These are phyloP conservation scores for Globisporangium sylvaticum DNA, from an alignment of 352 stramenopile species.

Conservation along the genomic window DNA sequence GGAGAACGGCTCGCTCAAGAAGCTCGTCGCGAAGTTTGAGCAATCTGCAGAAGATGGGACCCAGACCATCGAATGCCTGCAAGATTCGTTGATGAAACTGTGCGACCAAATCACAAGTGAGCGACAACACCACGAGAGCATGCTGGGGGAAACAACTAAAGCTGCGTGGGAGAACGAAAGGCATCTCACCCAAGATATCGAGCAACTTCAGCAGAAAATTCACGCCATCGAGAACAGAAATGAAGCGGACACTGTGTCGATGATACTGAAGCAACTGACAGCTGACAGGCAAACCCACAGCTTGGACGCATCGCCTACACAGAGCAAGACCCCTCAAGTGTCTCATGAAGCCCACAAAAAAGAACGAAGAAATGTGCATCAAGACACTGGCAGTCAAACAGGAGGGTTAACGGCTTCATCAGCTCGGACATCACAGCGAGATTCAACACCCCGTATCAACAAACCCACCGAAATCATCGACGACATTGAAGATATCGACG, in stretches of 20 bases:
- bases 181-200: constrained; percentile 4
- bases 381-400: neutral
- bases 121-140: constrained; percentile 11
- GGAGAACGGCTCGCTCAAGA: constrained; percentile 1
- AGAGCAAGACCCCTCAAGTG: neutral
- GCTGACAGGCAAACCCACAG: neutral
- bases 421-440: neutral
- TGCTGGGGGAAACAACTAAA: constrained; percentile 3
- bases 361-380: neutral
- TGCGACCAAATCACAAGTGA: constrained; percentile 32
- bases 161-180: constrained; percentile 5
- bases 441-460: neutral
- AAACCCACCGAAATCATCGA: constrained; percentile 9
- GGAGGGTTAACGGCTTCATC: neutral
- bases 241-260: neutral
- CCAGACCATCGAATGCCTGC: constrained; percentile 33
- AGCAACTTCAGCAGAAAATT: constrained; percentile 8
- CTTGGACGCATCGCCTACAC: neutral
- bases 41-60: constrained; percentile 31
- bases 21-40: constrained; percentile 33
- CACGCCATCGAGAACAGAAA: constrained; percentile 5
- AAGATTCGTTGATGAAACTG: constrained; percentile 32
- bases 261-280: neutral
- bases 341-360: neutral
- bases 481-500: constrained; percentile 13